Evolutionary conservation across 305 asterid genomes (phyloP).

Genomic region (Galium porrigens): DNA sequence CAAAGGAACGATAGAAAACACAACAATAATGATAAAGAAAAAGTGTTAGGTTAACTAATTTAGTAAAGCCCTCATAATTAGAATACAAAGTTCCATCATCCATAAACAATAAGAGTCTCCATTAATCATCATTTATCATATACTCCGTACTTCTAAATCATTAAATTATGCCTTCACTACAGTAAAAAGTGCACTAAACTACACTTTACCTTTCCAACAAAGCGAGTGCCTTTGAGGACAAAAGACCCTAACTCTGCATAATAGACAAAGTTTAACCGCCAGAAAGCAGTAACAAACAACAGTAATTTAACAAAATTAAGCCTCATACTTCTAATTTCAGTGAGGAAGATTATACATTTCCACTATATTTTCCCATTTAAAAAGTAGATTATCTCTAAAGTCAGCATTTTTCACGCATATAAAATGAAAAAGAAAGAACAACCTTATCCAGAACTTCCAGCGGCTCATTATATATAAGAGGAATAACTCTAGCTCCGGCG

Average conservation of each 20-base stretch:
- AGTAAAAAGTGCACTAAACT: conserved; percentile 8
- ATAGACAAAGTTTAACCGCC: conserved; percentile 11
- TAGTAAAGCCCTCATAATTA: not conserved
- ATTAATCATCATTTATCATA: not conserved
- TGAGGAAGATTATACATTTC: not conserved
- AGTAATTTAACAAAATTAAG: not conserved
- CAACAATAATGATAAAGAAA: not conserved
- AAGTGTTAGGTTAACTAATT: not conserved
- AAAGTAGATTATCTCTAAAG: not conserved
- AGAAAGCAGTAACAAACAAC: not conserved
- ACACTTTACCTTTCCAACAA: conserved; percentile 21
- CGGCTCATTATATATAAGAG: conserved; percentile 72
- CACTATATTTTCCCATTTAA: not conserved
- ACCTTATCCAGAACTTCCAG: conserved; percentile 39
- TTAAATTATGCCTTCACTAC: not conserved
- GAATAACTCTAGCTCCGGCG: conserved; percentile 91
- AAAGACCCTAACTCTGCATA: conserved; percentile 20
- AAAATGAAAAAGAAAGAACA: not conserved
- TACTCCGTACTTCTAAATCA: not conserved
- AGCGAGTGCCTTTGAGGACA: conserved; percentile 27
- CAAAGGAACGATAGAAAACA: not conserved
- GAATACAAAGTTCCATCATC: conserved; percentile 2
- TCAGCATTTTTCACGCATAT: not conserved
- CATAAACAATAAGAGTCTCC: not conserved
- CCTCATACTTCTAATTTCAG: not conserved